phyloP scores from a whole-genome alignment of 257 asterid species.

The Nicotiana obtusifolia region DNA sequence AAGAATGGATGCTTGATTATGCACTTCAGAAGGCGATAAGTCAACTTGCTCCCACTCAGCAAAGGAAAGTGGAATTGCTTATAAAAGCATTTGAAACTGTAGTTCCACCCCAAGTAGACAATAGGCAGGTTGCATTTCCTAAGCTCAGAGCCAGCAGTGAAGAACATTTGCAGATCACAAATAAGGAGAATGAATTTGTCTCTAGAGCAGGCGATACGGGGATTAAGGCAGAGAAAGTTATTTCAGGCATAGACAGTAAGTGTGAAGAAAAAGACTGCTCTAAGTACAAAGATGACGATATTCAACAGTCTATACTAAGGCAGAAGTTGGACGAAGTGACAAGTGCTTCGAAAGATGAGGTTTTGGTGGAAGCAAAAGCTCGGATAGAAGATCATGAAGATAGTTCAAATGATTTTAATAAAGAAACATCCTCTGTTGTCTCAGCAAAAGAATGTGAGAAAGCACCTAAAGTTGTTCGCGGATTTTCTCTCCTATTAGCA shows the following conservation, averaged over 20 bases:
- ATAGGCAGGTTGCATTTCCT: conserved; percentile 28
- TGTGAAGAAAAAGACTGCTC: background rate
- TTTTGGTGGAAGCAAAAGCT: background rate
- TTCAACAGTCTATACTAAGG: background rate
- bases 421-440: background rate
- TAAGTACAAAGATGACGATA: background rate
- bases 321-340: background rate
- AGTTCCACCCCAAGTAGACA: conserved; percentile 59
- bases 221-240: background rate
- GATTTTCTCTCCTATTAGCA: conserved; percentile 4
- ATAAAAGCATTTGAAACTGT: conserved; percentile 94
- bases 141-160: background rate
- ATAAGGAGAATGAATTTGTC: background rate
- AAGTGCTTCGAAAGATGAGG: background rate
- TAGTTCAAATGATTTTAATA: background rate
- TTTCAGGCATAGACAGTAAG: background rate
- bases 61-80: conserved; percentile 70
- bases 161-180: background rate
- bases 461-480: background rate
- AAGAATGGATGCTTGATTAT: conserved; percentile 98
- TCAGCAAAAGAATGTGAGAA: conserved; percentile 8
- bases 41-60: conserved; percentile 92
- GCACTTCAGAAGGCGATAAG: conserved; percentile 87
- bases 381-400: background rate
- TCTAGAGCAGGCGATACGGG: background rate